Evolutionary conservation across 495 filamentous ascomycete species (phyloP).

Genomic region (Lasiosphaeriaceae sp.): DNA sequence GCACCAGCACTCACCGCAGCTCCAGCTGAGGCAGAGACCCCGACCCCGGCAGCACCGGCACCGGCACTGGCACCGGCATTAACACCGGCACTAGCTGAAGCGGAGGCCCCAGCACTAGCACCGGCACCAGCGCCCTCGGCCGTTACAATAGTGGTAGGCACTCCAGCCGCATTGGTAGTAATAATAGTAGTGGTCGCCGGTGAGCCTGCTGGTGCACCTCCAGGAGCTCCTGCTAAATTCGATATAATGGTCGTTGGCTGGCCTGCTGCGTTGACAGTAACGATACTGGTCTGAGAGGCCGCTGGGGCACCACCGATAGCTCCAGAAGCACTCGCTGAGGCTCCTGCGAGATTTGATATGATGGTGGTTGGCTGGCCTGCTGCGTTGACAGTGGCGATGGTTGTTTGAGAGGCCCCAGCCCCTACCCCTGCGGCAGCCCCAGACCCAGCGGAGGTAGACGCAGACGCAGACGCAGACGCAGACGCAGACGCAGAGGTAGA

Average conservation of each 20-base stretch:
- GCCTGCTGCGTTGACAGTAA: too few relatives aligned
- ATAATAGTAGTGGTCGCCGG: constrained; percentile 1
- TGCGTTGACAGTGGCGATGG: too few relatives aligned
- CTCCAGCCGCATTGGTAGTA: constrained; percentile 7
- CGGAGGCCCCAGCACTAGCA: neutral
- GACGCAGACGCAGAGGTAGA: neutral
- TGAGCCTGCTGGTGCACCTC: neutral
- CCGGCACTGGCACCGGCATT: neutral
- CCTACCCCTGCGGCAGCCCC: neutral
- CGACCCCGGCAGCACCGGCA: neutral
- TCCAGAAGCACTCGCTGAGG: too few relatives aligned
- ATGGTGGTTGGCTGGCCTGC: neutral
- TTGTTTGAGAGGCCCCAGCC: neutral
- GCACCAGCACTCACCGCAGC: neutral
- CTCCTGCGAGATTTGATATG: too few relatives aligned
- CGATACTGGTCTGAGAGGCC: too few relatives aligned
- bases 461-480: neutral
- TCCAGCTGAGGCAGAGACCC: too few relatives aligned
- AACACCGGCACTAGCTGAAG: neutral
- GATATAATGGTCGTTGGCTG: too few relatives aligned
- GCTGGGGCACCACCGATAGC: too few relatives aligned
- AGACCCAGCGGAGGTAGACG: neutral
- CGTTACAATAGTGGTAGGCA: neutral
- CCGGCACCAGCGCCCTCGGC: neutral
- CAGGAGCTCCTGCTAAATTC: too few relatives aligned